These are phyloP conservation scores for Aquilaria malaccensis DNA, from an alignment of 345 rosid genomes.

Conservation along the genomic window DNA sequence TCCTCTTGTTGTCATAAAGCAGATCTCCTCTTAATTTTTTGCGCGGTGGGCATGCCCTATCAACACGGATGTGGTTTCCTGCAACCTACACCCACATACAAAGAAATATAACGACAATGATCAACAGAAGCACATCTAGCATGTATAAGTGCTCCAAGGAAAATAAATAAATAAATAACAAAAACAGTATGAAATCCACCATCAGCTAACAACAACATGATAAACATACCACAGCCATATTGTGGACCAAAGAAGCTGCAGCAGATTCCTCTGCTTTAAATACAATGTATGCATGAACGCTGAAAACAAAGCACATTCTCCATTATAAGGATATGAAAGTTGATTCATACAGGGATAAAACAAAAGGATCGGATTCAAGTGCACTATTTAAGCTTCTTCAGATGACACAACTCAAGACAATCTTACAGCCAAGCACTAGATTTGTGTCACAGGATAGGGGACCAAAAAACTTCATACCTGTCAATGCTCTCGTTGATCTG, in stretches of 20 bases:
- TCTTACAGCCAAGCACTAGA: too few relatives aligned
- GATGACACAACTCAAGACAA: too few relatives aligned
- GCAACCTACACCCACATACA: constrained; percentile 40
- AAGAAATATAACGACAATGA: constrained; percentile 6
- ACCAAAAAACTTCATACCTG: constrained; percentile 34
- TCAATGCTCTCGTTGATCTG: constrained; percentile 74
- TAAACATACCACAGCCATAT: constrained; percentile 83
- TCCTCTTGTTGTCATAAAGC: constrained; percentile 74
- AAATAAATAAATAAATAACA: background rate
- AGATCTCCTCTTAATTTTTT: constrained; percentile 74
- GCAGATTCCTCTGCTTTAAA: constrained; percentile 80
- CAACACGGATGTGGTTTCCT: constrained; percentile 92
- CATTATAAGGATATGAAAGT: constrained; percentile 5
- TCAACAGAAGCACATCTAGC: background rate
- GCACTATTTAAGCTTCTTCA: too few relatives aligned
- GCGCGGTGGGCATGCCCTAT: constrained; percentile 95
- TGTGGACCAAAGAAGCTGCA: constrained; percentile 67
- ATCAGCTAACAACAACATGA: background rate
- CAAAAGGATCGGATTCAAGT: too few relatives aligned
- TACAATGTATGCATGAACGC: constrained; percentile 91
- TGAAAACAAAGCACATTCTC: constrained; percentile 25
- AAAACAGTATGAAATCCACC: background rate
- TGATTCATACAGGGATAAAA: background rate
- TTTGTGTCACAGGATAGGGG: too few relatives aligned
- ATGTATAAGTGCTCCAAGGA: background rate